Base-by-base conservation (phyloP, 2,329 filamentous ascomycete species). In the Alternaria sp. region DNA sequence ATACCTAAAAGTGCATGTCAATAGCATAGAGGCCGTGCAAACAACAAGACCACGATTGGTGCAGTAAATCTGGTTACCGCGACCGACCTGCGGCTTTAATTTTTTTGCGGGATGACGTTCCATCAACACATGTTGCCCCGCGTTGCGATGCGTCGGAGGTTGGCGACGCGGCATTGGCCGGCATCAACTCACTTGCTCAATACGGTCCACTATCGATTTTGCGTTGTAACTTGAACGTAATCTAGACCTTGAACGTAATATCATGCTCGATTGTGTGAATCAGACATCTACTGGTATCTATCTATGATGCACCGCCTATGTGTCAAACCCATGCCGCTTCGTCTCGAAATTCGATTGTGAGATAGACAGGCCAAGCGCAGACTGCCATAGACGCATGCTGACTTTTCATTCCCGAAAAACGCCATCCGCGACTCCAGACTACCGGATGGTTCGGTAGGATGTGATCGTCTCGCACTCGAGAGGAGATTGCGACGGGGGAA, bases 101-200 rank as follows among this genome's bases (percentile, higher is more conserved):
- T 27, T 22, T 55, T 56, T 40, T 49, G 54, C 54, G 25, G 34
- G 18, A 49, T 56, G 54, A 56, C 44, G 44, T 50, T 34, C 34
- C 36, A 56, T 56, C 44, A 56, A 30, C 44, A 28, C 7, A 50
- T 12, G 25, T 30, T 50, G 34, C 44, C 34, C 54, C 54, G 54
- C 54, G 44, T 49, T 56, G 32, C n/a, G 43, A 49, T 38, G 54
- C 32, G 3, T 40, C 44, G 38, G 38, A 50, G 46, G 9, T 36
- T 38, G 20, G 30, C 46, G 38, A 54, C 30, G 51, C 51, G 40
- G 51, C 38, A 44, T 34, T 30, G 38, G 51, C 40, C 38, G 36
- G 51, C 51, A 34, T n/a, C 46, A 50, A 38, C 9, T 50, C 20
- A 6, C 11, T 18, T 36, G 20, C 20, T 27, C 32, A 36, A 36